Conservation (phyloP, 805 yeast genomes). For the Saccharomycopsis sp. region DNA sequence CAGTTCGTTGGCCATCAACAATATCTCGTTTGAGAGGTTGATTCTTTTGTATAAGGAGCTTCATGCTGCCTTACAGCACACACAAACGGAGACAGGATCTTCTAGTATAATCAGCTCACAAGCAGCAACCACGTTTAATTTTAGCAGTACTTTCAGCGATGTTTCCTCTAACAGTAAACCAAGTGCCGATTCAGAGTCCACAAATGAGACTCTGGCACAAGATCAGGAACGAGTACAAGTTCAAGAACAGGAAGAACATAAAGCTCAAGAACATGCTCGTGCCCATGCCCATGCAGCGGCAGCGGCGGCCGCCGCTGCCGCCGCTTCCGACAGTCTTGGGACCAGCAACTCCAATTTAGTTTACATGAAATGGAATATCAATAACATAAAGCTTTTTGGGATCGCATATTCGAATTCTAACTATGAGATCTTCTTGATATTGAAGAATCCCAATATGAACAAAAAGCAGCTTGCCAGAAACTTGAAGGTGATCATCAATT, state of each 20-base stretch:
- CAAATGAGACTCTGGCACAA: slow-evolving; percentile 16
- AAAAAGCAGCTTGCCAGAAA: slow-evolving; percentile 13
- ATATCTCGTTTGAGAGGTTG: slow-evolving; percentile 14
- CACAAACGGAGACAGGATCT: slow-evolving; percentile 24
- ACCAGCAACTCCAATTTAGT: slow-evolving; percentile 37
- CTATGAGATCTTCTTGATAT: slow-evolving; percentile 16
- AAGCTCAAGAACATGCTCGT: background rate
- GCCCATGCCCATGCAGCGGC: slow-evolving; percentile 10
- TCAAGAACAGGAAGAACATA: slow-evolving; percentile 14
- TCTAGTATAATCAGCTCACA: slow-evolving; percentile 26
- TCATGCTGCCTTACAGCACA: slow-evolving; percentile 32
- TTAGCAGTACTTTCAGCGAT: slow-evolving; percentile 27
- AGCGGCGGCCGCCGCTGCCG: slow-evolving; percentile 18
- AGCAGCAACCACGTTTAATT: slow-evolving; percentile 35
- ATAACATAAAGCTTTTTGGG: slow-evolving; percentile 15
- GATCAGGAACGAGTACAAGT: slow-evolving; percentile 8
- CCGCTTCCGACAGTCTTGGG: slow-evolving; percentile 27
- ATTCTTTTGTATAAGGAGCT: slow-evolving; percentile 19
- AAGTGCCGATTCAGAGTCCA: slow-evolving; percentile 27
- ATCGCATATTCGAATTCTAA: slow-evolving; percentile 15
- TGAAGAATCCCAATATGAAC: slow-evolving; percentile 7
- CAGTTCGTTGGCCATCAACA: slow-evolving; percentile 5
- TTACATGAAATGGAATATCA: slow-evolving; percentile 38
- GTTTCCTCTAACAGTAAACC: slow-evolving; percentile 20
- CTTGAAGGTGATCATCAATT: slow-evolving; percentile 19